These are phyloP conservation scores for Cyclotella choctawhatcheeana DNA, from an alignment of 108 stramenopile species.

Conservation along the genomic window DNA sequence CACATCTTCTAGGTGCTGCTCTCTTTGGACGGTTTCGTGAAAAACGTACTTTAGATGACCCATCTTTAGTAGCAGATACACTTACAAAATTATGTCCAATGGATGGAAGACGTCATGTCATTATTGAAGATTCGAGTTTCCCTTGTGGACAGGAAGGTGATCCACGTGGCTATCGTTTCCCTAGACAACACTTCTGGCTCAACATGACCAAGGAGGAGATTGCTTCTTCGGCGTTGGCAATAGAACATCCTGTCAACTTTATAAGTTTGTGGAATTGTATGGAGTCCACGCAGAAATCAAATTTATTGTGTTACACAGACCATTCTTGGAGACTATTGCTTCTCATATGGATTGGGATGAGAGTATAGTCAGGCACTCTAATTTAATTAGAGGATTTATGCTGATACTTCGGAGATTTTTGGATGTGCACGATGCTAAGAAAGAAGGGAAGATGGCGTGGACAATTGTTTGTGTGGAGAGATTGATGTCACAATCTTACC, in stretches of 20 bases:
- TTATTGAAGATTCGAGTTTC: conserved; percentile 32
- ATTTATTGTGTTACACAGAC: conserved; percentile 21
- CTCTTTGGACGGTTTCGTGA: conserved; percentile 21
- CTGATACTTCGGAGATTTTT: conserved; percentile 21
- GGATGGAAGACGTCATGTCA: conserved; percentile 17
- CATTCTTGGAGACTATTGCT: conserved; percentile 22
- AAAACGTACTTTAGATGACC: conserved; percentile 14
- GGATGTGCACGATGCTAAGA: not conserved
- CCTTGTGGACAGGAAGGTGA: conserved; percentile 25
- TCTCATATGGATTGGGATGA: conserved; percentile 28
- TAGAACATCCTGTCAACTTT: conserved; percentile 34
- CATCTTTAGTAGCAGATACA: conserved; percentile 13
- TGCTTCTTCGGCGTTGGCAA: conserved; percentile 20
- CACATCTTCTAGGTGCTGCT: too few species aligned
- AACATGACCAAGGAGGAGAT: conserved; percentile 26
- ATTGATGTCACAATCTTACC: conserved; percentile 17
- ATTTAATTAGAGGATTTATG: conserved; percentile 29
- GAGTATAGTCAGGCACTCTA: conserved; percentile 14
- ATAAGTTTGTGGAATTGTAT: conserved; percentile 20
- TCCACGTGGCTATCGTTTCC: conserved; percentile 29
- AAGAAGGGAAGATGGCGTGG: not conserved
- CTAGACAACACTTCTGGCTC: conserved; percentile 17
- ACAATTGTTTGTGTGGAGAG: conserved; percentile 25
- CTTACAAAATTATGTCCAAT: conserved; percentile 18
- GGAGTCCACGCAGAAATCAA: conserved; percentile 9